phyloP scores from a whole-genome alignment of 805 yeast species.

The Saccharomycopsis synnaedendra region DNA sequence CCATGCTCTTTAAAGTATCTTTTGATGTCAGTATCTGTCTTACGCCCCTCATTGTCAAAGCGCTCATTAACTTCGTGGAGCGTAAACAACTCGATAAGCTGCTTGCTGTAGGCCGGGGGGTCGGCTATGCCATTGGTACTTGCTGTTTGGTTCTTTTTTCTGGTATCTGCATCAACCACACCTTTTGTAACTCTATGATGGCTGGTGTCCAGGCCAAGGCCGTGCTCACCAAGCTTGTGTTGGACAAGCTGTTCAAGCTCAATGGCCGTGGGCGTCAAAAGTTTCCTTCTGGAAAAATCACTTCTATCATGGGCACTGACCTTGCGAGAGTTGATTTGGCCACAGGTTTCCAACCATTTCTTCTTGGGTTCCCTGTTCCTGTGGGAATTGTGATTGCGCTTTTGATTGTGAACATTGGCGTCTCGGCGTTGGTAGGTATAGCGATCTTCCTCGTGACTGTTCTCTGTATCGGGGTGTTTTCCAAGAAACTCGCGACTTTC shows the following conservation, averaged over 20 bases:
- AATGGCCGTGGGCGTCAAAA: slow-evolving; percentile 40
- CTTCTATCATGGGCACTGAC: slow-evolving; percentile 70
- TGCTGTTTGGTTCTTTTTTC: slow-evolving; percentile 30
- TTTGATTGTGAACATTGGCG: slow-evolving; percentile 57
- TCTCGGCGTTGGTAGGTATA: slow-evolving; percentile 54
- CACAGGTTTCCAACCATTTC: slow-evolving; percentile 45
- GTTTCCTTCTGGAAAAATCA: slow-evolving; percentile 50
- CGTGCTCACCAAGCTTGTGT: slow-evolving; percentile 50
- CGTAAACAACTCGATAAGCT: slow-evolving; percentile 21
- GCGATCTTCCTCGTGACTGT: slow-evolving; percentile 28
- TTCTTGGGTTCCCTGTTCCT: slow-evolving; percentile 47
- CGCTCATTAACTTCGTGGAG: slow-evolving; percentile 44
- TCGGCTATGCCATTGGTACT: slow-evolving; percentile 50
- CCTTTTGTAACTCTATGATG: slow-evolving; percentile 37
- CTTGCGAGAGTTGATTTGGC: slow-evolving; percentile 65
- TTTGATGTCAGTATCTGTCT: slow-evolving; percentile 38
- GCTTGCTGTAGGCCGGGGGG: slow-evolving; percentile 26
- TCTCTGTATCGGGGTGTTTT: slow-evolving; percentile 17
- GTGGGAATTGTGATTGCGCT: slow-evolving; percentile 49
- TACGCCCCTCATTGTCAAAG: slow-evolving; percentile 44
- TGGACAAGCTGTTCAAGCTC: slow-evolving; percentile 52
- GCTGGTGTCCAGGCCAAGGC: slow-evolving; percentile 61
- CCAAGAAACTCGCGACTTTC: slow-evolving; percentile 32
- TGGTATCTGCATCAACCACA: slow-evolving; percentile 38
- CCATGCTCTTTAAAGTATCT: slow-evolving; percentile 30